Evolutionary conservation across 1,284 basidiomycete genomes (phyloP).

Genomic region (Ceratobasidium sp.): DNA sequence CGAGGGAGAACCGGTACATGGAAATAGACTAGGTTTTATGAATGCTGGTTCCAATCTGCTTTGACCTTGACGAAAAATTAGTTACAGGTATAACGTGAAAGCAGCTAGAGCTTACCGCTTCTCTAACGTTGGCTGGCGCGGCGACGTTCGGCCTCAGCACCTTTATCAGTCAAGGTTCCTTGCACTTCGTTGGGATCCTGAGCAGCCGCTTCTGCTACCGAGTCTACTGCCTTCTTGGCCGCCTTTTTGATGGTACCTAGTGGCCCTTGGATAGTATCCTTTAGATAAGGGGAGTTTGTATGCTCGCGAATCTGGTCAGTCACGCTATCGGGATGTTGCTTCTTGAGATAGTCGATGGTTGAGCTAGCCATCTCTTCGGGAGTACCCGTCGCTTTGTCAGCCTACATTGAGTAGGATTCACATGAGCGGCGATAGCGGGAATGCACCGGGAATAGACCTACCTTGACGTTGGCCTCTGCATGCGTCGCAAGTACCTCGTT

Average conservation of each 20-base stretch:
- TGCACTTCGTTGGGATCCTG: slow-evolving; percentile 15
- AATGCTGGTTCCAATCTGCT: slow-evolving; percentile 15
- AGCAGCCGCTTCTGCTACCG: slow-evolving; percentile 8
- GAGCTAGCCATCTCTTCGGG: slow-evolving; percentile 54
- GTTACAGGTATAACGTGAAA: neutral
- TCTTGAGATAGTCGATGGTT: slow-evolving; percentile 58
- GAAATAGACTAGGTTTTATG: neutral
- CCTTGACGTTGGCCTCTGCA: slow-evolving; percentile 78
- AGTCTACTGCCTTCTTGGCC: slow-evolving; percentile 12
- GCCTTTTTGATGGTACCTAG: slow-evolving; percentile 6
- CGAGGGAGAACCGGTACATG: neutral
- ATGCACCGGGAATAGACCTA: slow-evolving; percentile 48
- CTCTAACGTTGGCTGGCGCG: neutral
- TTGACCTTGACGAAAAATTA: slow-evolving; percentile 15
- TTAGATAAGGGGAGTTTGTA: slow-evolving; percentile 27
- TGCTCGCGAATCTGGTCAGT: slow-evolving; percentile 30
- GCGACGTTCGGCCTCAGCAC: slow-evolving; percentile 30
- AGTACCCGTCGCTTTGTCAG: slow-evolving; percentile 52
- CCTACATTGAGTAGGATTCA: slow-evolving; percentile 48
- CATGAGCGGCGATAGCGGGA: slow-evolving; percentile 7
- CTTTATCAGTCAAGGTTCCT: slow-evolving; percentile 27
- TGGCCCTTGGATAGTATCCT: slow-evolving; percentile 27
- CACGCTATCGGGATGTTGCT: slow-evolving; percentile 51
- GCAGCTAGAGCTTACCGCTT: slow-evolving; percentile 2
- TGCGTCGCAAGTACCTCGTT: slow-evolving; percentile 73